Base-by-base conservation (phyloP, 2,329 filamentous ascomycete genomes). In the Alternaria sp. region DNA sequence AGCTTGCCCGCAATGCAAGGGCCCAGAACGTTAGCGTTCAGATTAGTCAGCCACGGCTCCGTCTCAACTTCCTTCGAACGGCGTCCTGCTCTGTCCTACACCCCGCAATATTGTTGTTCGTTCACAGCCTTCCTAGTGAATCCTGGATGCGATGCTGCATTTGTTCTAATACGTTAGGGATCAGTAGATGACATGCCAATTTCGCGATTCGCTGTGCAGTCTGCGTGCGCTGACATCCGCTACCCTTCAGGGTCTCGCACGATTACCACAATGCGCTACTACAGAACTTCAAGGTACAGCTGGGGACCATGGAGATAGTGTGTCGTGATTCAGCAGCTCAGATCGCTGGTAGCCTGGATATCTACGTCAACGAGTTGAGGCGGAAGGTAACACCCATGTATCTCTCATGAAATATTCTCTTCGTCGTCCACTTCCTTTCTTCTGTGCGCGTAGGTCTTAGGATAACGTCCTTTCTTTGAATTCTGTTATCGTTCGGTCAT, bases 1-100 rank as follows among this genome's bases (percentile, higher is more conserved):
- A 78, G 71, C 66, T 72, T 73, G 67, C 66, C 68, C 71, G 72
- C 71, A 73, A 68, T 66, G n/a, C 68, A 57, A 62, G 67, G 66
- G 62, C 58, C 63, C 30, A 51, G 50, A 53, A 53, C 58, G 21
- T 43, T 60, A 60, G 46, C 36, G 45, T 25, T 2, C 5, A 11
- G 32, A 21, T 60, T 60, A 60, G 57, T 63, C 57, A 60, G 57
- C 57, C 15, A 13, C 6, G 6, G 19, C 36, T 19, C n/a, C 32
- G 25, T 55, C 55, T 59, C 17, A 43, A 49, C 47, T 40, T 25
- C 10, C 36, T 50, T 43, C 46, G 13, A 45, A 59, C 50, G n/a
- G 30, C 30, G 30, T 25, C 19, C 5, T 52, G 13, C 36, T 51
- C n/a, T 21, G 44, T 54, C 30, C 21, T n/a, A 36, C 19, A 36